Conservation (phyloP, 2,329 filamentous ascomycete genomes). For the Aspergillus viridinutans region DNA sequence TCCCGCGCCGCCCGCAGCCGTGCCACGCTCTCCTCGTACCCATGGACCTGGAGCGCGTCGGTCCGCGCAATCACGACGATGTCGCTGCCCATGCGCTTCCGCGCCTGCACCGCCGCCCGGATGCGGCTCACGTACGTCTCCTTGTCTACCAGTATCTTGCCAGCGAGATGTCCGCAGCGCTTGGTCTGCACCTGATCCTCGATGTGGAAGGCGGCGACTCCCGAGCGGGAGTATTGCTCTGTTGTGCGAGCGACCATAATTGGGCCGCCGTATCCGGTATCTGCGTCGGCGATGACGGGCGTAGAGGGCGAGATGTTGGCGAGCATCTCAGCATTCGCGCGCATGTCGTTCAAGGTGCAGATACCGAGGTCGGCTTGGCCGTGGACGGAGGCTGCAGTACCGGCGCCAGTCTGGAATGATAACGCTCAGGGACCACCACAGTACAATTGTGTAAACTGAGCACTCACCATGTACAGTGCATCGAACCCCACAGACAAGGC, state of each 20-base stretch:
- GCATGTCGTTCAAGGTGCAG: constrained; percentile 51
- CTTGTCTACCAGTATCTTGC: constrained; percentile 37
- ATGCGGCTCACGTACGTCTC: constrained; percentile 34
- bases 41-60: constrained; percentile 33
- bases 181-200: constrained; percentile 53
- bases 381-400: constrained; percentile 46
- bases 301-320: constrained; percentile 47
- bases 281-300: constrained; percentile 52
- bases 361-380: constrained; percentile 50
- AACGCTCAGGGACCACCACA: neutral
- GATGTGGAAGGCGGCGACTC: constrained; percentile 54
- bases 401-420: constrained; percentile 45
- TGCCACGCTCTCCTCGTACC: constrained; percentile 38
- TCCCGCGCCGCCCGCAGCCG: constrained; percentile 38
- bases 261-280: constrained; percentile 53
- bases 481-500: constrained; percentile 48
- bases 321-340: constrained; percentile 51
- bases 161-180: constrained; percentile 38
- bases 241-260: constrained; percentile 48
- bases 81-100: constrained; percentile 34
- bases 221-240: constrained; percentile 48
- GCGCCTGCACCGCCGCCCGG: constrained; percentile 34
- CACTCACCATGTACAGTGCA: constrained; percentile 48
- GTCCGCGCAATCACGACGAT: constrained; percentile 45
- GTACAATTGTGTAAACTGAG: neutral